Base-by-base conservation (phyloP, 169 alveolate genomes). In the Plasmodium coatneyi region DNA sequence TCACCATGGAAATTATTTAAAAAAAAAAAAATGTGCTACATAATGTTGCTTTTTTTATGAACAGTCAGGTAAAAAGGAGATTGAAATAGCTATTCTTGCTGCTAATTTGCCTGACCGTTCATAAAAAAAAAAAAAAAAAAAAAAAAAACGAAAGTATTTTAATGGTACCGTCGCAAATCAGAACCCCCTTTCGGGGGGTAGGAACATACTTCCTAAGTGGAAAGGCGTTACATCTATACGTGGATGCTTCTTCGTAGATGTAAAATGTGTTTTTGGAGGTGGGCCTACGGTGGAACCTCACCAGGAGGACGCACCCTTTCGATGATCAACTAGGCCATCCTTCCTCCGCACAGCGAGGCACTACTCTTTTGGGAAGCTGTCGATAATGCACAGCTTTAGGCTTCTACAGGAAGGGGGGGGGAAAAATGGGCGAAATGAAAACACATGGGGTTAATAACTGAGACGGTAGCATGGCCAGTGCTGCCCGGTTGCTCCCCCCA, bases 311-410 rank as follows among this genome's bases (percentile, higher is more conserved):
- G 30, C 72, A 14, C 16, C 52, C 52, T 10, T 9, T 43, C 52
- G 52, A 43, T 43, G 52, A 10, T 10, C 52, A 14, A 43, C 52
- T 10, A 43, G 16, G 14, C 30, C n/a, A 12, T 22, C 30, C 16
- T 4, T 6, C 9, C 72, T 56, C 72, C 32, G 9, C 72, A 56
- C 30, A 56, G 30, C 3, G 76, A 16, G 76, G 76, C 9, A 3
- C 19, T 84, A 39, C 43, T 84, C 92, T 54, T 84, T 84, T 25
- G 70, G 22, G 54, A 84, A 71, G 19, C 71, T n/a, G 12, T 90
- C 93, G 28, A 87, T 79, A 41, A 87, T 32, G n/a, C 93, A 87
- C 19, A 87, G 80, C 56, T 87, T 87, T 19, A 87, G 54, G 30
- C 82, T 87, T 66, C 93, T 87, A 3, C 60, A 39, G 71, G 71